phyloP scores from a whole-genome alignment of 176 grass and related monocot genomes.

The Bolboschoenus planiculmis region DNA sequence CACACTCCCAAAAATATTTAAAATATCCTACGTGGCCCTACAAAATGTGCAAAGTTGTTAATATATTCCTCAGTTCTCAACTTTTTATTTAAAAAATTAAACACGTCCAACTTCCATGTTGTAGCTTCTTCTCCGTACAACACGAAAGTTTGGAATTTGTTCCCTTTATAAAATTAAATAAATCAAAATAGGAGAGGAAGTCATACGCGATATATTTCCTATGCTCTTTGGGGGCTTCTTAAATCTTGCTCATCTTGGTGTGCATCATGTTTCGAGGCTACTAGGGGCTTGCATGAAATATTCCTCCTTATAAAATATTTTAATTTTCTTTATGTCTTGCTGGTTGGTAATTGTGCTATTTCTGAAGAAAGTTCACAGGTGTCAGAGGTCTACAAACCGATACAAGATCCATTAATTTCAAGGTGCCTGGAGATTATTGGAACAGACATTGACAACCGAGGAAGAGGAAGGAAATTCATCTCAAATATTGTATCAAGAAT shows the following conservation, averaged over 20 bases:
- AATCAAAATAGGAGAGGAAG: neutral
- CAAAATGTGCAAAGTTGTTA: neutral
- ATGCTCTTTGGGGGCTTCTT: neutral
- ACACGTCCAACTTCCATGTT: neutral
- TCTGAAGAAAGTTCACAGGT: conserved; percentile 69
- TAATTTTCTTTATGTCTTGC: neutral
- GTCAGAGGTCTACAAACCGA: conserved; percentile 75
- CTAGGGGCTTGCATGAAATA: neutral
- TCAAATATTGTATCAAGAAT: conserved; percentile 67
- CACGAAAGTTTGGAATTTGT: neutral
- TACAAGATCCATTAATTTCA: conserved; percentile 83
- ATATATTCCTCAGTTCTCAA: neutral
- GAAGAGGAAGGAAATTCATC: conserved; percentile 41
- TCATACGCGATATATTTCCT: neutral
- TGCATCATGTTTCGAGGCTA: neutral
- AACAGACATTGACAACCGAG: conserved; percentile 44
- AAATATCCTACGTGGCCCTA: neutral
- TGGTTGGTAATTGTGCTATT: conserved; percentile 28
- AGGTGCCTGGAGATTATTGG: conserved; percentile 56
- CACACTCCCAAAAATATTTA: neutral
- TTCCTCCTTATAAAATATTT: neutral
- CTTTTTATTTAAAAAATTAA: neutral
- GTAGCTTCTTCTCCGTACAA: neutral
- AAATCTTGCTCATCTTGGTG: neutral
- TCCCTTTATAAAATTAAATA: neutral